Evolutionary conservation across 495 filamentous ascomycete species (phyloP).

Genomic region (Neurospora tetrasperma): DNA sequence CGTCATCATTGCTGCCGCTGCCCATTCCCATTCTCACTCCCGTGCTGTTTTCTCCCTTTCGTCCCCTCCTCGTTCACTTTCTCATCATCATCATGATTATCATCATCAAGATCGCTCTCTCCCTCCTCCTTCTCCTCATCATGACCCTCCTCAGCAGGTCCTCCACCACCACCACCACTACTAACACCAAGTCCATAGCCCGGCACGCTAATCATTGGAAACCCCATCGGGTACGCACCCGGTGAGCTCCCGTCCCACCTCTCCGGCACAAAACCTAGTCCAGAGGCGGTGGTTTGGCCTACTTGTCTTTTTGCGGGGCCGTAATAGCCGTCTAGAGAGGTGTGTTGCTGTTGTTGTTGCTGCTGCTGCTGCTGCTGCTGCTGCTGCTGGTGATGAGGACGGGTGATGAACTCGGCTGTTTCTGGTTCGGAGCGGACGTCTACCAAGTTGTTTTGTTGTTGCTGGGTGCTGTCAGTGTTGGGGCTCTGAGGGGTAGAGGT

Average conservation of each 20-base stretch:
- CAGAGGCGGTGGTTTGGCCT: neutral
- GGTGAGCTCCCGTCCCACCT: neutral
- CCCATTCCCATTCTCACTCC: neutral
- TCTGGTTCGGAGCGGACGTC: neutral
- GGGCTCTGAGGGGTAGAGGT: neutral
- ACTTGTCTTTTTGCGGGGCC: neutral
- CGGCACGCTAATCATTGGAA: neutral
- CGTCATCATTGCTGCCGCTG: neutral
- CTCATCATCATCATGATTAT: neutral
- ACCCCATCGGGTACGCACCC: neutral
- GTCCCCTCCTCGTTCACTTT: neutral
- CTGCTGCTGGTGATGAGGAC: neutral
- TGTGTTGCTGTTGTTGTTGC: neutral
- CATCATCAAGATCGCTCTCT: neutral
- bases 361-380: neutral
- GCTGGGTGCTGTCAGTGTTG: neutral
- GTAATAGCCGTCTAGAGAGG: neutral
- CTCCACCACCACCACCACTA: neutral
- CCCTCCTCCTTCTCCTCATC: neutral
- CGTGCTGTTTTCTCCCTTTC: neutral
- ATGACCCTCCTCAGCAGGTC: neutral
- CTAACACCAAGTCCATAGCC: neutral
- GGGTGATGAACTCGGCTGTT: neutral
- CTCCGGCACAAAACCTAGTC: neutral
- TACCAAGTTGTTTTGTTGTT: neutral